Evolutionary conservation across 805 yeast genomes (phyloP).

Genomic region (Myxozyma vanderwaltii): DNA sequence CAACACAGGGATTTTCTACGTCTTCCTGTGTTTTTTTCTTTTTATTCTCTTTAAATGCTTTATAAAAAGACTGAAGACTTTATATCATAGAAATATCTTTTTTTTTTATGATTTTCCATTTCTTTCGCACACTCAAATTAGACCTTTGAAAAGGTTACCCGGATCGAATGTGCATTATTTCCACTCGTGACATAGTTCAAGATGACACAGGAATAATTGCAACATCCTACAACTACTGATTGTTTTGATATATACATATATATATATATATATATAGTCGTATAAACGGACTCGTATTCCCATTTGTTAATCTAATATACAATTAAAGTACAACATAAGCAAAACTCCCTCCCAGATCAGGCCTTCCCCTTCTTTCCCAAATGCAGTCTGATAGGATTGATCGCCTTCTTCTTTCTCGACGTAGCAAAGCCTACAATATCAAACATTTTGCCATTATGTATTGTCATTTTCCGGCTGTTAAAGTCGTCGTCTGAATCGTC

Average conservation of each 20-base stretch:
- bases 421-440: slow-evolving; percentile 21
- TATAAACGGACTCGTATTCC: not conserved
- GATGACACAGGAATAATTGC: too few relatives aligned
- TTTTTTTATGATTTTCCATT: not conserved
- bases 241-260: not conserved
- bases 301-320: not conserved
- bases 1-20: too few relatives aligned
- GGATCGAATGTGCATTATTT: too few relatives aligned
- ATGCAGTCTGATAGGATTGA: slow-evolving; percentile 23
- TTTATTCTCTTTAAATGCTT: too few relatives aligned
- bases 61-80: not conserved
- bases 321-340: not conserved
- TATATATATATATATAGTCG: not conserved
- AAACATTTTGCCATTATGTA: slow-evolving; percentile 8
- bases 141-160: not conserved
- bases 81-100: too few relatives aligned
- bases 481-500: slow-evolving; percentile 9
- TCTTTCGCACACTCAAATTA: not conserved
- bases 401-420: slow-evolving; percentile 17
- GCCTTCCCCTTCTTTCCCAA: slow-evolving; percentile 23
- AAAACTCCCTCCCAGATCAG: not conserved
- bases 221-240: not conserved
- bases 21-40: too few relatives aligned
- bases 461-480: not conserved
- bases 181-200: too few relatives aligned